Conservation (phyloP, 306 rosid genomes). For the Fragaria nilgerrensis region DNA sequence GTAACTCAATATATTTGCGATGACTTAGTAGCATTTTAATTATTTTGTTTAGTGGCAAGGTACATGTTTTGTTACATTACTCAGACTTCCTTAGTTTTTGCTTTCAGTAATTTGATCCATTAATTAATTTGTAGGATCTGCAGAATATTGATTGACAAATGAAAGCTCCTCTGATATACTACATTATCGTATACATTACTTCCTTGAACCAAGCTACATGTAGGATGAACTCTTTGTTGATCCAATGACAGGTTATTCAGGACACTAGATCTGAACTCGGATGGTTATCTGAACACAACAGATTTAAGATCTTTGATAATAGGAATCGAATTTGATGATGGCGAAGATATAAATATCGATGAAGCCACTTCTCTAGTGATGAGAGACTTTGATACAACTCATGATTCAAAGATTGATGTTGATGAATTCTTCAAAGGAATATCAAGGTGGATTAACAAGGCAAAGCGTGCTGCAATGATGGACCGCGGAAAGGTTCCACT, state of each 20-base stretch:
- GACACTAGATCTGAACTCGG: slow-evolving; percentile 29
- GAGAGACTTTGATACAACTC: slow-evolving; percentile 25
- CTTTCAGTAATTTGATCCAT: neutral
- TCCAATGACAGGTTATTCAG: slow-evolving; percentile 33
- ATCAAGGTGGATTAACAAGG: slow-evolving; percentile 35
- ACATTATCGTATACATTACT: too few relatives aligned
- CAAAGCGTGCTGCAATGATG: slow-evolving; percentile 21
- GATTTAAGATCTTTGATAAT: slow-evolving; percentile 39
- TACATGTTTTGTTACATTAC: neutral
- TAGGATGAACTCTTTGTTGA: neutral
- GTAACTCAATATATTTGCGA: neutral
- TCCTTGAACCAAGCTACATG: neutral
- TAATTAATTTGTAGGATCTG: neutral
- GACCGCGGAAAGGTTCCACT: slow-evolving; percentile 5
- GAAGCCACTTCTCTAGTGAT: slow-evolving; percentile 30
- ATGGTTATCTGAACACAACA: slow-evolving; percentile 27
- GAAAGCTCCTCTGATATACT: too few relatives aligned
- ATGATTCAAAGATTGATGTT: slow-evolving; percentile 3
- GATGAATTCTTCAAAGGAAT: slow-evolving; percentile 40
- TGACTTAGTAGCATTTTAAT: neutral
- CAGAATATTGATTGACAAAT: neutral
- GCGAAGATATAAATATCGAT: slow-evolving; percentile 14
- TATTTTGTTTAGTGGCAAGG: too few relatives aligned
- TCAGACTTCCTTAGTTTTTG: neutral
- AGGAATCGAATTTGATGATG: slow-evolving; percentile 38